Evolutionary conservation across 2,329 filamentous ascomycete genomes (phyloP).

Genomic region (Hymenoscyphus linearis): DNA sequence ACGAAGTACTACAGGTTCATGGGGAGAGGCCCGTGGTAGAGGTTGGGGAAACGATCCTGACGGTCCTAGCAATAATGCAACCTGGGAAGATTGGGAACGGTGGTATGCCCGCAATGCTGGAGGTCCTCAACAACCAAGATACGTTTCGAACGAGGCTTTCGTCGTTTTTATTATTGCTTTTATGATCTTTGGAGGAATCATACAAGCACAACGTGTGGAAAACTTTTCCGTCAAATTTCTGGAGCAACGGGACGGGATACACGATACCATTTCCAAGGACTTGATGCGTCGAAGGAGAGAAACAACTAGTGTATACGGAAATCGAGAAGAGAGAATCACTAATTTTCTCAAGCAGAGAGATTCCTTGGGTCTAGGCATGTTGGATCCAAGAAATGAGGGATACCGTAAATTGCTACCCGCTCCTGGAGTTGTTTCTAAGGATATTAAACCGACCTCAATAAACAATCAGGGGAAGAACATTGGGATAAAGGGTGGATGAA

Average conservation of each 20-base stretch:
- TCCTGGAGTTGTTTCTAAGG: constrained; percentile 40
- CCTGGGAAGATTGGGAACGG: constrained; percentile 96
- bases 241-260: constrained; percentile 59
- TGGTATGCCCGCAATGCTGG: constrained; percentile 57
- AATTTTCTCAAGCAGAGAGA: constrained; percentile 73
- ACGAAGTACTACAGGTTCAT: constrained; percentile 27
- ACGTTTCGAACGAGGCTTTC: constrained; percentile 77
- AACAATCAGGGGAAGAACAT: constrained; percentile 15
- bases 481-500: constrained; percentile 9
- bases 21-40: constrained; percentile 15
- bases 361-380: constrained; percentile 19
- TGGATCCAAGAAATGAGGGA: constrained; percentile 36
- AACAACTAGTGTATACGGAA: constrained; percentile 45
- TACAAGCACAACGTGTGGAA: constrained; percentile 66
- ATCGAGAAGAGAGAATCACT: constrained; percentile 64
- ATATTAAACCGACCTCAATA: constrained; percentile 26
- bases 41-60: constrained; percentile 26
- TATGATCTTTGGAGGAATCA: constrained; percentile 63
- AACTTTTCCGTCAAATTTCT: constrained; percentile 57
- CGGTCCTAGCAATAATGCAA: constrained; percentile 67
- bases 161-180: constrained; percentile 65
- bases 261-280: constrained; percentile 61
- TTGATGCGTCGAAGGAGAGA: constrained; percentile 49
- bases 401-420: constrained; percentile 41
- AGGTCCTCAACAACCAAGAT: constrained; percentile 49